Conservation (phyloP, 2,329 filamentous ascomycete species). For the Diaporthe longicolla region DNA sequence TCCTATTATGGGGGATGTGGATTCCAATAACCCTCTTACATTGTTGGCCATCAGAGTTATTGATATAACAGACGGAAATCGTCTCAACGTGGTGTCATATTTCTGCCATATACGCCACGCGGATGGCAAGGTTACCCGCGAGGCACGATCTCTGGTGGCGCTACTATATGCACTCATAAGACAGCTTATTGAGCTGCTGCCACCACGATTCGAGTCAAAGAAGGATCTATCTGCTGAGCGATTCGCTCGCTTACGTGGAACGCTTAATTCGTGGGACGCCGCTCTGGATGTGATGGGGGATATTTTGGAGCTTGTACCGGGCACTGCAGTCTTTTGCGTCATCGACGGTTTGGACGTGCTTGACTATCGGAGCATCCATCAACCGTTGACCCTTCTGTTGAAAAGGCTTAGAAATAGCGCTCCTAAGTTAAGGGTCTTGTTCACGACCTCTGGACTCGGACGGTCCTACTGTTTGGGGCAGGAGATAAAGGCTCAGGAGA, state of each 20-base stretch:
- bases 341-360: constrained; percentile 31
- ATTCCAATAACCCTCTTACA: constrained; percentile 37
- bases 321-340: constrained; percentile 10
- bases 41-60: constrained; percentile 38
- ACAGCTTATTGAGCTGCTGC: constrained; percentile 29
- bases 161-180: constrained; percentile 31
- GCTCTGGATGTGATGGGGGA: constrained; percentile 11
- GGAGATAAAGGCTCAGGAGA: constrained; percentile 1
- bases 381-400: not conserved
- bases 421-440: constrained; percentile 7
- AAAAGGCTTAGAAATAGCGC: not conserved
- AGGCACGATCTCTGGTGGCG: not conserved
- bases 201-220: constrained; percentile 9
- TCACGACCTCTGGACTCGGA: constrained; percentile 25
- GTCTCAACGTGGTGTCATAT: constrained; percentile 42
- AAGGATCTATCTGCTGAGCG: constrained; percentile 8
- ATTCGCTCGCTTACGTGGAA: constrained; percentile 6
- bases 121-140: not conserved
- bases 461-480: constrained; percentile 38
- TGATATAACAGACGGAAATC: constrained; percentile 1
- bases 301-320: not conserved
- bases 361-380: constrained; percentile 3
- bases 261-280: constrained; percentile 1
- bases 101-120: constrained; percentile 42
- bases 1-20: not conserved